Base-by-base conservation (phyloP, 495 filamentous ascomycete genomes). In the Xylona heveae region DNA sequence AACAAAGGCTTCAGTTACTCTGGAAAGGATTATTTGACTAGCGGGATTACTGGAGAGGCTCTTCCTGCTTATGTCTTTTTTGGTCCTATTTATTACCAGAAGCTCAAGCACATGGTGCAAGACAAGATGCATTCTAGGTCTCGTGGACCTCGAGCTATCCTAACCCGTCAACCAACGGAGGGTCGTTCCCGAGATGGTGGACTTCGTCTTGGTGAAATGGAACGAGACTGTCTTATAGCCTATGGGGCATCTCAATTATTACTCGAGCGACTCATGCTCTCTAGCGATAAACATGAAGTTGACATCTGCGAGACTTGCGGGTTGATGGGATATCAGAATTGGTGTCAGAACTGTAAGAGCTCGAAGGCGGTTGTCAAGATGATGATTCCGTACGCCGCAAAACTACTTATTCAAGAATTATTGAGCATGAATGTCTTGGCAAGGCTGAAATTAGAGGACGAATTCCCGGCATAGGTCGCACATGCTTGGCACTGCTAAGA, bases 71-170 rank as follows among this genome's bases (percentile, higher is more conserved):
- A 99, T 47, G 84, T 99, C 52, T 99, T 94, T 64, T 90, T 85
- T 43, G 88, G 88, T 0, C 88, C 88, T 3, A 95, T 94, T 53
- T 99, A 91, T 63, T 99, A 99, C 63, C 88, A 99, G 62, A 92
- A 93, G 43, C 71, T 99, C 26, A 99, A 95, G 68, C 88, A 99
- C 68, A 99, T 99, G 88, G 88, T 99, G 19, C 81, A 92, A 49
- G 88, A 99, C 45, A 99, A 99, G 63, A 94, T 99, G 85, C 88
- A 99, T 54, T 80, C 82, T 6, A 82, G 88, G 34, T 69, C 83
- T 6, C 74, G 78, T 27, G 88, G 88, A 3, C 88, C 90, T 1
- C 70, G 76, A 13, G 84, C 84, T 6, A 80, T 85, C 31, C 64
- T 99, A 4, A 99, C 88, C 3, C 77, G 88, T 17, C 88, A 99